These are phyloP conservation scores for Cyberlindnera euphorbiiphila DNA, from an alignment of 805 yeast species.

Conservation along the genomic window DNA sequence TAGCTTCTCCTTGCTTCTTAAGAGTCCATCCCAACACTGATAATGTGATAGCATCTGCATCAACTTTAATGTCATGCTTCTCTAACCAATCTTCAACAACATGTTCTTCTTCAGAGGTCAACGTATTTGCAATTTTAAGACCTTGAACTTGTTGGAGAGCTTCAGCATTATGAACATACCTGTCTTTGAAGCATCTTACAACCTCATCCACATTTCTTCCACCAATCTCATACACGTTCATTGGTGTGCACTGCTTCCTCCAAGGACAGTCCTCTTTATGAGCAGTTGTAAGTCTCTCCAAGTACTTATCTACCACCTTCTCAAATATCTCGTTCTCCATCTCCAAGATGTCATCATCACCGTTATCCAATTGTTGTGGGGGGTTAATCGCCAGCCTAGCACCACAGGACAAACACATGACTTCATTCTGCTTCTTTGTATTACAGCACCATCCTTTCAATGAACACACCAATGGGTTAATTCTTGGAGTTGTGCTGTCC, in stretches of 20 bases:
- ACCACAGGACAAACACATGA: slow-evolving; percentile 33
- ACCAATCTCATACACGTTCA: slow-evolving; percentile 16
- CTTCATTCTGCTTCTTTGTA: slow-evolving; percentile 27
- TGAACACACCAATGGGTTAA: slow-evolving; percentile 47
- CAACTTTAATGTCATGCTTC: slow-evolving; percentile 11
- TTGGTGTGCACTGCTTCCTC: slow-evolving; percentile 20
- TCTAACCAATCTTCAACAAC: slow-evolving; percentile 10
- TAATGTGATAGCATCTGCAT: slow-evolving; percentile 17
- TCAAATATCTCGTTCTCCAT: slow-evolving; percentile 9
- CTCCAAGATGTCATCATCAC: slow-evolving; percentile 7
- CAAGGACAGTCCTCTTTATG: slow-evolving; percentile 26
- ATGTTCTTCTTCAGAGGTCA: slow-evolving; percentile 4
- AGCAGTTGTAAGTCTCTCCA: slow-evolving; percentile 11
- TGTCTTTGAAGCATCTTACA: slow-evolving; percentile 5
- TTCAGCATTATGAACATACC: slow-evolving; percentile 10
- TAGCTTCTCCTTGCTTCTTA: slow-evolving; percentile 26
- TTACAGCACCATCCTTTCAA: slow-evolving; percentile 49
- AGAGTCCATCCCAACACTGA: slow-evolving; percentile 37
- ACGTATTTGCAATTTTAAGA: slow-evolving; percentile 5
- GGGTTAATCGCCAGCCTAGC: slow-evolving; percentile 29
- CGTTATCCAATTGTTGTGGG: slow-evolving; percentile 17
- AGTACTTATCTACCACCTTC: slow-evolving; percentile 13
- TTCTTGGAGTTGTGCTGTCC: slow-evolving; percentile 31
- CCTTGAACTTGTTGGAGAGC: neutral
- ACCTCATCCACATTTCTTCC: slow-evolving; percentile 12